Percentiles rank a stretch among this genome's conserved stretches.
These are phyloP conservation scores for Fusarium camptoceras DNA, from an alignment of 2,329 filamentous ascomycete species.

Conservation along the genomic window DNA sequence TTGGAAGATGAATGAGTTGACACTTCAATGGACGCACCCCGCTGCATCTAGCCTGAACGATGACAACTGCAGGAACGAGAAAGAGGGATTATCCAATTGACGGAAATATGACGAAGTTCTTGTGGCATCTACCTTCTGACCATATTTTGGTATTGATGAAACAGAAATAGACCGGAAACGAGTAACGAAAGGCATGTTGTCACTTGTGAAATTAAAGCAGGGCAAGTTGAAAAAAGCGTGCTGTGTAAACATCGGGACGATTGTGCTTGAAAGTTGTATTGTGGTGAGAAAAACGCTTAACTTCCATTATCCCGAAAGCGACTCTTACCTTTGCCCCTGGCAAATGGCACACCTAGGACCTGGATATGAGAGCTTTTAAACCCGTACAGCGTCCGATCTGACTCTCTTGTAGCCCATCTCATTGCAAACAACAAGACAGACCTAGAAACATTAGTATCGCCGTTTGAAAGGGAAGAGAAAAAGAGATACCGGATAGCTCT, in stretches of 20 bases:
- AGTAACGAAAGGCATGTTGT: too few relatives aligned
- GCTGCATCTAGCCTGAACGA: rapidly evolving
- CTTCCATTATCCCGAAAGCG: rapidly evolving
- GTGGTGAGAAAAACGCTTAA: neutral
- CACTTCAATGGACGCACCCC: slow-evolving; percentile 23
- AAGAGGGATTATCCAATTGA: neutral
- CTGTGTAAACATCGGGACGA: too few relatives aligned
- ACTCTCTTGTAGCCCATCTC: too few relatives aligned
- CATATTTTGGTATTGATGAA: too few relatives aligned
- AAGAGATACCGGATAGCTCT: neutral
- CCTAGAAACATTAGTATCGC: neutral
- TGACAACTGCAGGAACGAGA: too few relatives aligned
- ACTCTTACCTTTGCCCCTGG: too few relatives aligned
- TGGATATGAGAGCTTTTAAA: neutral
- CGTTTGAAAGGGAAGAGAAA: neutral
- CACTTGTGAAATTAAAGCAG: too few relatives aligned
- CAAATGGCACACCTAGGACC: neutral
- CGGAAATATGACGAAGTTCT: neutral
- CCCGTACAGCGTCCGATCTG: too few relatives aligned
- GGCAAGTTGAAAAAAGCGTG: too few relatives aligned
- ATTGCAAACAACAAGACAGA: neutral
- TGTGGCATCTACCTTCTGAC: too few relatives aligned
- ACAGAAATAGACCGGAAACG: too few relatives aligned
- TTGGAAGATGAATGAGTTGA: slow-evolving; percentile 18
- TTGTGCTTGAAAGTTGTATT: too few relatives aligned